phyloP scores from a whole-genome alignment of 169 alveolate genomes.

The Cryptosporidium viatorum region DNA sequence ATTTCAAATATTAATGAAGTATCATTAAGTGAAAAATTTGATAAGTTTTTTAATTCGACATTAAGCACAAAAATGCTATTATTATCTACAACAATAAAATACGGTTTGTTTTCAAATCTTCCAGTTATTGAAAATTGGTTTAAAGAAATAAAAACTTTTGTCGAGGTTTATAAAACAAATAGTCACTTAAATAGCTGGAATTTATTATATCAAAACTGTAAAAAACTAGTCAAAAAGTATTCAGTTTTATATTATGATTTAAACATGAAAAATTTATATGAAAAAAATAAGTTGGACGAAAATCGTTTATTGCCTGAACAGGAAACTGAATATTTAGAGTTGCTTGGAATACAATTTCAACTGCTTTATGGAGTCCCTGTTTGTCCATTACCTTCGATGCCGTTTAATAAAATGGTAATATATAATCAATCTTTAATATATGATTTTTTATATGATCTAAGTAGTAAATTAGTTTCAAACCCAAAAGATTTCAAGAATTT shows the following conservation, averaged over 20 bases:
- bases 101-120: conserved; percentile 14
- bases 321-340: conserved; percentile 63
- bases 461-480: neutral
- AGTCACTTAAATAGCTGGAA: neutral
- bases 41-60: neutral
- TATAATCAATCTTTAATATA: conserved; percentile 10
- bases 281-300: neutral
- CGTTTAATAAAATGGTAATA: conserved; percentile 42
- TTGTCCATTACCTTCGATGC: conserved; percentile 56
- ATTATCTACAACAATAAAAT: neutral
- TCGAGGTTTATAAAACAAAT: neutral
- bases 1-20: neutral
- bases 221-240: neutral
- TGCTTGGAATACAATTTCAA: conserved; percentile 57
- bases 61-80: neutral
- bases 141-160: neutral
- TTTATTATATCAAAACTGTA: neutral
- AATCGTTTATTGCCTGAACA: conserved; percentile 6
- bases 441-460: neutral
- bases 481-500: neutral
- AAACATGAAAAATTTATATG: neutral
- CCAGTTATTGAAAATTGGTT: conserved; percentile 25
- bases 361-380: conserved; percentile 65
- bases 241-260: neutral
- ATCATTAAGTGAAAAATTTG: neutral